Conservation (phyloP, 225 moss, liverwort and hornwort species). For the Marchantia paleacea region DNA sequence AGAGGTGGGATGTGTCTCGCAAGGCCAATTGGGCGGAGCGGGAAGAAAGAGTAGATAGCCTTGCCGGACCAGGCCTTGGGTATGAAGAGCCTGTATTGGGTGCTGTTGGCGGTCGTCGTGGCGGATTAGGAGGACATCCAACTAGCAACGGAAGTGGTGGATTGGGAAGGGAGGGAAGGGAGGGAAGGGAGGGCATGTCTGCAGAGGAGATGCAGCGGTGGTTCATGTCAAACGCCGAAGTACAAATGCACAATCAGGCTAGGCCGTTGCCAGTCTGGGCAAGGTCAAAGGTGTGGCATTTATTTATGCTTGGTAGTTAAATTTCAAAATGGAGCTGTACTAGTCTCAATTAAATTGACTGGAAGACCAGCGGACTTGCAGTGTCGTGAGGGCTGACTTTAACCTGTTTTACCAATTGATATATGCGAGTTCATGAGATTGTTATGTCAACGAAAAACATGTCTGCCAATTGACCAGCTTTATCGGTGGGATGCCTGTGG, state of each 20-base stretch:
- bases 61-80: conserved; percentile 31
- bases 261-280: conserved; percentile 94
- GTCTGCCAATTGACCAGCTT: neutral
- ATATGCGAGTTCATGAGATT: neutral
- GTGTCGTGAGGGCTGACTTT: neutral
- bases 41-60: conserved; percentile 75
- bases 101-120: conserved; percentile 31
- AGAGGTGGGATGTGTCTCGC: conserved; percentile 95
- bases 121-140: conserved; percentile 33
- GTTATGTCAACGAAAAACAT: neutral
- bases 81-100: conserved; percentile 40
- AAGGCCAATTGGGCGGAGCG: conserved; percentile 95
- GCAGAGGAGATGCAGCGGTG: conserved; percentile 92
- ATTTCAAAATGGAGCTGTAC: neutral
- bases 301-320: neutral
- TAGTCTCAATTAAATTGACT: neutral
- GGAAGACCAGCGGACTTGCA: neutral
- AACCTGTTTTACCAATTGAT: neutral
- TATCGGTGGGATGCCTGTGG: neutral
- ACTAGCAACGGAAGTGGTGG: conserved; percentile 23
- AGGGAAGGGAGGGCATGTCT: conserved; percentile 58
- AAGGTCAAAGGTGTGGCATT: conserved; percentile 64
- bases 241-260: conserved; percentile 91
- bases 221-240: conserved; percentile 99
- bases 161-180: conserved; percentile 24